Evolutionary conservation across 306 rosid species (phyloP), one percentile per base, ranked within the genome.

Genomic region (Biancaea sappan): DNA sequence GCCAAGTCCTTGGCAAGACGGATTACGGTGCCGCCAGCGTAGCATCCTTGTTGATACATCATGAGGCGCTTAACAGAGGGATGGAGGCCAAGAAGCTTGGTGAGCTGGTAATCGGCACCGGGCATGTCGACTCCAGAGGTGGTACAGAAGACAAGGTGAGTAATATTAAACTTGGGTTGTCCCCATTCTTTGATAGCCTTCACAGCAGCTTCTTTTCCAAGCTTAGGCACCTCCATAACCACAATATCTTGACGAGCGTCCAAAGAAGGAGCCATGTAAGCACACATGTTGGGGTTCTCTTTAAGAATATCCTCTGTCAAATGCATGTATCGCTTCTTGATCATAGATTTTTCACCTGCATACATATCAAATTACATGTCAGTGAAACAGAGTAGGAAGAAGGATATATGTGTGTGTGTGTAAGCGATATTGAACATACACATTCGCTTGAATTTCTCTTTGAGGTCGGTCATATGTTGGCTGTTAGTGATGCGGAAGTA

Each of bases 31-130:
- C 89, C 90, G 14, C 93, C 88, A 8, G 90, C 93, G 66, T 81
- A 88, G 73, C 93, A 88, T 5, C 93, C 93, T 11, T 84, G 88
- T 31, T 88, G 93, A 37, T 88, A 86, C 88, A 88, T 88, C 93
- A 88, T 88, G 69, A 74, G 73, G 2, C 93, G 84, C 38, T 86
- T 88, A 5, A 88, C 88, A 1, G 90, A 84, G 21, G 93, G 87
- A 4, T 83, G 76, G 10, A 88, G 84, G 15, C 88, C 90, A 12
- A 88, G 84, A 7, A 88, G 93, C 73, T 86, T 88, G 2, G 88
- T 72, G 54, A 88, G 84, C 19, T 86, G 90, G 66, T 82, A 88
- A 66, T 88, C 93, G 1, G 88, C 88, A 0, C 90, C 93, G 2
- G 88, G 93, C 93, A 88, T 86, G 87, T 88, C 93, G 0, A 88